phyloP scores from a whole-genome alignment of 441 rosid genomes.

The Cnidoscolus chayamansa region DNA sequence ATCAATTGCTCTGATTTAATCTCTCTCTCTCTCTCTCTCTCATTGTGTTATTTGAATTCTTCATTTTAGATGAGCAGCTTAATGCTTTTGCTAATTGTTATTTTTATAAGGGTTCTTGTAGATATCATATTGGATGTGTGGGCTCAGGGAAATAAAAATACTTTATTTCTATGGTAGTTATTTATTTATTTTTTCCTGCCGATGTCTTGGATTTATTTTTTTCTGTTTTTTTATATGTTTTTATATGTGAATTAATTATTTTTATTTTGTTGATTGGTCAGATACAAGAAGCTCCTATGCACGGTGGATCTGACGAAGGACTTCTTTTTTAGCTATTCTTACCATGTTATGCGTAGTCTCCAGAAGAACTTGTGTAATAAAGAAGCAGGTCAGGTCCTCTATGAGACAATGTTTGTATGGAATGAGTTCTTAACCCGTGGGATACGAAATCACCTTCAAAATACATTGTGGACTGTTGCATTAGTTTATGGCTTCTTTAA shows the following conservation, averaged over 20 bases:
- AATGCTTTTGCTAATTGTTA: background rate
- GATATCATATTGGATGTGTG: background rate
- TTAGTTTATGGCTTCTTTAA: conserved; percentile 92
- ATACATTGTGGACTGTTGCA: conserved; percentile 94
- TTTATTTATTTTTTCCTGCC: background rate
- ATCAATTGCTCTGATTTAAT: no score
- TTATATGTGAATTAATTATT: conserved; percentile 18
- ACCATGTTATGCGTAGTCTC: conserved; percentile 88
- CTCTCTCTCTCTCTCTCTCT: background rate
- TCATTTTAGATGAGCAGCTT: background rate
- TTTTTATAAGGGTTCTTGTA: background rate
- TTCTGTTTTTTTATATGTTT: background rate
- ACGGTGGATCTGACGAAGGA: conserved; percentile 94
- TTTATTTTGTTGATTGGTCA: conserved; percentile 36
- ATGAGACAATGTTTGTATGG: conserved; percentile 99
- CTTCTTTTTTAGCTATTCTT: conserved; percentile 98
- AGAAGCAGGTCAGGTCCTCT: conserved; percentile 61
- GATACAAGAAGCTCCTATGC: conserved; percentile 97
- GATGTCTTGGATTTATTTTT: background rate
- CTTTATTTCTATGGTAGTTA: background rate
- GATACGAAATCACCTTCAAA: conserved; percentile 76
- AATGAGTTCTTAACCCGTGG: conserved; percentile 94
- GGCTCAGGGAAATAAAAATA: background rate
- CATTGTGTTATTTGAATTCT: background rate
- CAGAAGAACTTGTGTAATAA: conserved; percentile 74